Percentiles rank a stretch among this genome's conserved stretches.
Evolutionary conservation across 768 basidiomycete species (phyloP).

Genomic region (Auricularia sp.): DNA sequence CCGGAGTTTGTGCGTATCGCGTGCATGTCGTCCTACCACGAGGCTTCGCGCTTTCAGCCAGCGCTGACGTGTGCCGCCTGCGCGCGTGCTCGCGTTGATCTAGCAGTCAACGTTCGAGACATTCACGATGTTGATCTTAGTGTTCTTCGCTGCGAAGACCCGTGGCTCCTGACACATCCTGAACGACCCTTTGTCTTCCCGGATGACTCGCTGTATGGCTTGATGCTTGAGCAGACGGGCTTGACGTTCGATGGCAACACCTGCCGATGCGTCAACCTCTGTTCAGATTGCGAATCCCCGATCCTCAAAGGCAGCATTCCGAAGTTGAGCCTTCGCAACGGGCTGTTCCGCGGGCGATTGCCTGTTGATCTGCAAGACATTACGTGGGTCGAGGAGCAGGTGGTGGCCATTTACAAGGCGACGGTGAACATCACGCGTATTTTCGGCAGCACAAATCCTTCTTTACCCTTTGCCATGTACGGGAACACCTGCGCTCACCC

Average conservation of each 20-base stretch:
- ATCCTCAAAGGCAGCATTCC: slow-evolving; percentile 5
- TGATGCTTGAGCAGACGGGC: background rate
- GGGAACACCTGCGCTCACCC: slow-evolving; percentile 27
- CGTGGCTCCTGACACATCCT: background rate
- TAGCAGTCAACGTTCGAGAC: too few species aligned
- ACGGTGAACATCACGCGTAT: slow-evolving; percentile 20
- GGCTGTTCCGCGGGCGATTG: slow-evolving; percentile 15
- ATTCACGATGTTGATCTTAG: background rate
- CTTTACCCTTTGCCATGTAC: slow-evolving; percentile 17
- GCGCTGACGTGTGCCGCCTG: too few species aligned
- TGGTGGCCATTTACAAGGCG: slow-evolving; percentile 17
- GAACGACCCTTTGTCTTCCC: background rate
- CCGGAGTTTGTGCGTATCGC: too few species aligned
- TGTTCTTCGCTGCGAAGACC: background rate
- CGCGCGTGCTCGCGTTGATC: too few species aligned
- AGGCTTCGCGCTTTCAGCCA: too few species aligned
- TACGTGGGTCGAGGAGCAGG: slow-evolving; percentile 23
- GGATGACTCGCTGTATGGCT: background rate
- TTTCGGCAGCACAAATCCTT: slow-evolving; percentile 16
- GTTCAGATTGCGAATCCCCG: background rate
- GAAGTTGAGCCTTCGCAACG: slow-evolving; percentile 14
- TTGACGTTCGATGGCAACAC: background rate
- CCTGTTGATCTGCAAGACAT: slow-evolving; percentile 16
- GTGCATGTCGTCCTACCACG: too few species aligned
- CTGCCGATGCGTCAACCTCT: background rate